Base-by-base conservation (phyloP, 331 rosid genomes). In the Saraca asoca region DNA sequence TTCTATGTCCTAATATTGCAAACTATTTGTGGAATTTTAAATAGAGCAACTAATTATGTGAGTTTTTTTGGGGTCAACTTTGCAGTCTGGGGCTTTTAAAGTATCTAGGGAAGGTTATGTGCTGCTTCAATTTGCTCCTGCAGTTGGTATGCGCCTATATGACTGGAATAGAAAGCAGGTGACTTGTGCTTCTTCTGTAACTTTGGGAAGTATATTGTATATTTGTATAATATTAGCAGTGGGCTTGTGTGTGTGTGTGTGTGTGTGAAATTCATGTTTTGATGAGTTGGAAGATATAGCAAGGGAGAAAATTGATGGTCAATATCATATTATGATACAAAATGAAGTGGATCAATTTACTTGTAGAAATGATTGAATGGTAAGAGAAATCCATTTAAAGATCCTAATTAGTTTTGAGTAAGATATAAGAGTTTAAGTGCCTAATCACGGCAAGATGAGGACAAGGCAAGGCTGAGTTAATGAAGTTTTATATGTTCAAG, bases 111-210 rank as follows among this genome's bases (percentile, higher is more conserved):
- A 94, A 44, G 99, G 99, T 59, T 80, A 81, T 79, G 75, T 94
- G 60, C 74, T 94, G 67, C 99, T 90, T 83, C 95, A 94, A 83
- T 88, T 94, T 69, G 97, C 99, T 41, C 99, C 96, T 2, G 90
- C 95, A 0, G 69, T 85, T 9, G 95, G 88, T 48, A 66, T 78
- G 29, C 91, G 97, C 35, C 79, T 80, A 34, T 94, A 88, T 80
- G 98, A 94, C 67, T 90, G 96, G 97, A 83, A 68, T 67, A 78
- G 90, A 64, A 94, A 94, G 81, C 98, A 94, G 96, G 98, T 90
- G 64, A 55, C 51, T 34, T 41, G 5, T 53, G 9, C 20, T 13
- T 63, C 50, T 56, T 44, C 17, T 70, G 70, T 63, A 51, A 64
- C 41, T 55, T 71, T 37, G 52, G 41, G 15, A 44, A 15, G 39